A percentile compares a stretch with the other conserved stretches of the same genome.
These are phyloP conservation scores for Globisporangium polare DNA, from an alignment of 352 stramenopile genomes.

Conservation along the genomic window DNA sequence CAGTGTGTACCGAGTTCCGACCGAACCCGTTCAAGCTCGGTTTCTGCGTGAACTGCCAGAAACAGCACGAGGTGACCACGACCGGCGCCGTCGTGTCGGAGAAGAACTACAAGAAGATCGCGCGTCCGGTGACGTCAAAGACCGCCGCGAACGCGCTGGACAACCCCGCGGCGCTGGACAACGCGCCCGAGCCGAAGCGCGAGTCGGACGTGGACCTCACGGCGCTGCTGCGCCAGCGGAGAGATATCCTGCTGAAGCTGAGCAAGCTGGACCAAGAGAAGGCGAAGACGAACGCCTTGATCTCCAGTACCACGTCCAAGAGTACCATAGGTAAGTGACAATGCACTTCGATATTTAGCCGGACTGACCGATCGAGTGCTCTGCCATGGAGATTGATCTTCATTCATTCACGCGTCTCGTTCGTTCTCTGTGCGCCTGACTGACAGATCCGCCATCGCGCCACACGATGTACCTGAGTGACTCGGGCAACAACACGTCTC, in stretches of 20 bases:
- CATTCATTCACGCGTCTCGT: background rate
- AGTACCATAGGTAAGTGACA: constrained; percentile 41
- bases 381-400: background rate
- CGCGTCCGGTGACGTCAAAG: constrained; percentile 62
- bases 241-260: constrained; percentile 75
- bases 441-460: constrained; percentile 26
- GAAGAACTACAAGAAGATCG: constrained; percentile 86
- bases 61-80: constrained; percentile 81
- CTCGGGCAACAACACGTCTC: constrained; percentile 24
- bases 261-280: constrained; percentile 58
- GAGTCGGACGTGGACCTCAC: constrained; percentile 84
- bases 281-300: constrained; percentile 30
- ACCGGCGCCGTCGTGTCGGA: constrained; percentile 55
- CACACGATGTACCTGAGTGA: constrained; percentile 49
- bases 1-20: constrained; percentile 72
- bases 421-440: background rate
- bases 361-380: background rate
- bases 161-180: constrained; percentile 61
- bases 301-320: constrained; percentile 17
- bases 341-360: background rate
- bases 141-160: constrained; percentile 76
- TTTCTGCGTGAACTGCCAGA: constrained; percentile 89
- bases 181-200: constrained; percentile 34
- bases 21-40: constrained; percentile 84
- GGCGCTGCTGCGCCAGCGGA: constrained; percentile 61